These are phyloP conservation scores for Metschnikowia noctiluminum DNA, from an alignment of 805 yeast genomes.

Conservation along the genomic window DNA sequence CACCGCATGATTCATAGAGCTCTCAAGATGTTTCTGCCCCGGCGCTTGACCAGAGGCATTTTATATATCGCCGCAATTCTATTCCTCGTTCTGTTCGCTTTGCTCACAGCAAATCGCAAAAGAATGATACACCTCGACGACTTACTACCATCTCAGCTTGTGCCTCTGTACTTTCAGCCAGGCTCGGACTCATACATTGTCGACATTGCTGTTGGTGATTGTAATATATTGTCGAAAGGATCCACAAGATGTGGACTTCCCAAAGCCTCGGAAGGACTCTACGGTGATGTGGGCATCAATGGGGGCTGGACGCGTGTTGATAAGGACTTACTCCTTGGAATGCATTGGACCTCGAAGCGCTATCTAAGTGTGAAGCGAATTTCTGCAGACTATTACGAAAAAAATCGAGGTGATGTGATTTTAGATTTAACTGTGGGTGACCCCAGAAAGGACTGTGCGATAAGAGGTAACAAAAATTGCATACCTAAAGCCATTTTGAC, in stretches of 20 bases:
- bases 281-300: slow-evolving; percentile 14
- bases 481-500: slow-evolving; percentile 29
- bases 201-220: slow-evolving; percentile 40
- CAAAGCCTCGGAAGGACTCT: slow-evolving; percentile 8
- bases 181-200: slow-evolving; percentile 35
- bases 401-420: slow-evolving; percentile 29
- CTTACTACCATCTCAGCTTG: slow-evolving; percentile 11
- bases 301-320: slow-evolving; percentile 42
- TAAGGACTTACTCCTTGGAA: slow-evolving; percentile 46
- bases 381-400: slow-evolving; percentile 20
- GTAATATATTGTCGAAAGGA: slow-evolving; percentile 20
- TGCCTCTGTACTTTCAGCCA: slow-evolving; percentile 43
- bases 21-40: slow-evolving; percentile 26
- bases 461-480: slow-evolving; percentile 36
- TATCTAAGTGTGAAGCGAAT: slow-evolving; percentile 35
- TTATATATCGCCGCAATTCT: slow-evolving; percentile 20
- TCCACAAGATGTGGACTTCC: slow-evolving; percentile 14
- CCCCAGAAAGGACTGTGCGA: slow-evolving; percentile 28
- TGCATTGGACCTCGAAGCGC: slow-evolving; percentile 41
- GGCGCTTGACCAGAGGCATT: slow-evolving; percentile 29
- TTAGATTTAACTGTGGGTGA: slow-evolving; percentile 39
- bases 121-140: slow-evolving; percentile 30
- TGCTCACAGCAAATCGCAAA: slow-evolving; percentile 39
- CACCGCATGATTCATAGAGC: not conserved
- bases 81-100: slow-evolving; percentile 19